phyloP scores from a whole-genome alignment of 2,329 filamentous ascomycete genomes.

The Colletotrichum horii region DNA sequence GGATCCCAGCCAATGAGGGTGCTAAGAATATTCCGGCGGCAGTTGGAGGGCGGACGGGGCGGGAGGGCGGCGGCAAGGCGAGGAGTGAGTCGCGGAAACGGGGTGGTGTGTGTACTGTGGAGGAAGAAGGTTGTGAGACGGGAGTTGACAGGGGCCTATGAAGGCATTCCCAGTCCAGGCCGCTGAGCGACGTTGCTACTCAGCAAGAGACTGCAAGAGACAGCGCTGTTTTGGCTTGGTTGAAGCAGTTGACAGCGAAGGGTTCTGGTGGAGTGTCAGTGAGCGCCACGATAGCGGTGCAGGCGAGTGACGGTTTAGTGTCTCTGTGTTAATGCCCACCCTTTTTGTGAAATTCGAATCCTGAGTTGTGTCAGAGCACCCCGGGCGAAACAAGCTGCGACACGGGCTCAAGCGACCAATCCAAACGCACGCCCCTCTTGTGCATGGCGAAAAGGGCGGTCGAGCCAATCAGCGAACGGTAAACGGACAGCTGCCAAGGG shows the following conservation, averaged over 20 bases:
- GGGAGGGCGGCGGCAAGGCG: not conserved
- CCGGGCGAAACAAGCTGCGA: slow-evolving; percentile 44
- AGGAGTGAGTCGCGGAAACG: not conserved
- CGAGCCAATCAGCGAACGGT: slow-evolving; percentile 4
- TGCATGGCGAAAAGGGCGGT: not conserved
- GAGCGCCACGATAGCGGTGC: not conserved
- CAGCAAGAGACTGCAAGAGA: not conserved
- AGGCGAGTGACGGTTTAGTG: not conserved
- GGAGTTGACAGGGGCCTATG: not conserved
- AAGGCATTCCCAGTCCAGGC: not conserved
- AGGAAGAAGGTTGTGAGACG: not conserved
- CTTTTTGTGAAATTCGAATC: slow-evolving; percentile 24
- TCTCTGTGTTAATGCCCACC: not conserved
- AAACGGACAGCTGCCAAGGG: not conserved
- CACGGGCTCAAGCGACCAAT: slow-evolving; percentile 23
- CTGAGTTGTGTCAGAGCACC: slow-evolving; percentile 38
- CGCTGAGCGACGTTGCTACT: not conserved
- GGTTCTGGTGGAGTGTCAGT: not conserved
- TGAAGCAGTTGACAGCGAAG: not conserved
- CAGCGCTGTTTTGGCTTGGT: not conserved
- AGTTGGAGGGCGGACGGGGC: not conserved
- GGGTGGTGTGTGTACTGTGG: not conserved
- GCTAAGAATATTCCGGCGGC: not conserved
- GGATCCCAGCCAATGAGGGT: slow-evolving; percentile 4
- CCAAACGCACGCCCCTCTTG: slow-evolving; percentile 11